A percentile compares a stretch with the other conserved stretches of the same genome.
Evolutionary conservation across 768 basidiomycete species (phyloP).

Genomic region (Multifurca ochricompacta): DNA sequence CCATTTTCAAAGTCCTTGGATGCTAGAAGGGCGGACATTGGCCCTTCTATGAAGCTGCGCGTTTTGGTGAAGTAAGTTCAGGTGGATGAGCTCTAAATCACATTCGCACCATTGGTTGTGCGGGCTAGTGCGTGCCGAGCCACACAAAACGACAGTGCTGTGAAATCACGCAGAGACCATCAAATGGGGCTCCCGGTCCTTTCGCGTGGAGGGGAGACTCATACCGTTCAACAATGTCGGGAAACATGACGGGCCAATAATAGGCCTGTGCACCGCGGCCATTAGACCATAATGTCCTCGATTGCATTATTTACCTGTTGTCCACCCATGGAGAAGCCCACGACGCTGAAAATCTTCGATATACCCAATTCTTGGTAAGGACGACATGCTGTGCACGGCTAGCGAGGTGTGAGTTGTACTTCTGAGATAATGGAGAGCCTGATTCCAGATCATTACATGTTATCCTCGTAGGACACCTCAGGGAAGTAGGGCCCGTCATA

Average conservation of each 20-base stretch:
- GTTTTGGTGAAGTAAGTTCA: not conserved
- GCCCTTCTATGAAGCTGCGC: constrained; percentile 51
- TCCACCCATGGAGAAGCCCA: constrained; percentile 57
- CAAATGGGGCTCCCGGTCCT: not conserved
- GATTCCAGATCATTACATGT: constrained; percentile 19
- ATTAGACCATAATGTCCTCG: not conserved
- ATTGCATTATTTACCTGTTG: constrained; percentile 33
- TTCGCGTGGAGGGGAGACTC: not conserved
- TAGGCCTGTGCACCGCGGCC: constrained; percentile 34
- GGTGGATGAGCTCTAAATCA: constrained; percentile 13
- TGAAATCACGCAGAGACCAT: not conserved
- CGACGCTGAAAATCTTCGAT: constrained; percentile 37
- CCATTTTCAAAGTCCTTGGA: constrained; percentile 51
- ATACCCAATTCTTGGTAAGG: constrained; percentile 40
- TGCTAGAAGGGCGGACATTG: constrained; percentile 44
- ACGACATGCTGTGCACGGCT: constrained; percentile 42
- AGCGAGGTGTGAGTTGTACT: not conserved
- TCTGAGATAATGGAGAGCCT: not conserved
- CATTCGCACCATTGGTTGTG: constrained; percentile 43
- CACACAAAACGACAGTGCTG: constrained; percentile 45
- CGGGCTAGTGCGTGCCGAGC: constrained; percentile 47
- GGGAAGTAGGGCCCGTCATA: constrained; percentile 30
- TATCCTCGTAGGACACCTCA: constrained; percentile 26
- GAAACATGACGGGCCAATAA: constrained; percentile 49
- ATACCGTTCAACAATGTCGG: constrained; percentile 45